phyloP scores from a whole-genome alignment of 73 alveolate species.

The Paramecium octaurelia region DNA sequence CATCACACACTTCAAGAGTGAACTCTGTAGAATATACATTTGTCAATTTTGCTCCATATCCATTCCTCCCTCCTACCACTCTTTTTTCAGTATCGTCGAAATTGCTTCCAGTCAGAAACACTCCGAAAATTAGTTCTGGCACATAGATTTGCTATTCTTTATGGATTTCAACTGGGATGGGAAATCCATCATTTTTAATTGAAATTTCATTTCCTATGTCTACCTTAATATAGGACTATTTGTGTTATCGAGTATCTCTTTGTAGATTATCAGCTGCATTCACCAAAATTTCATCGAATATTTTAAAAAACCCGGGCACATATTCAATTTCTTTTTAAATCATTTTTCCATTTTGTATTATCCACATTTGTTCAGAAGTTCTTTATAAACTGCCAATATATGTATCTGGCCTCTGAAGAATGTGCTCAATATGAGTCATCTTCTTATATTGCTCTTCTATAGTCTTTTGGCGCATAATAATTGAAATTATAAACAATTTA shows the following conservation, averaged over 20 bases:
- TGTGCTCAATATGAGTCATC: constrained; percentile 91
- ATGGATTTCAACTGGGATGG: constrained; percentile 93
- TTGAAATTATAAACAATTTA: not conserved
- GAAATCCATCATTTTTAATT: constrained; percentile 94
- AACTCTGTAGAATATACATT: constrained; percentile 94
- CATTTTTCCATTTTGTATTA: constrained; percentile 71
- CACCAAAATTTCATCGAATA: constrained; percentile 97
- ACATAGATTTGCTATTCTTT: constrained; percentile 92
- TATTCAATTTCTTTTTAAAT: constrained; percentile 79
- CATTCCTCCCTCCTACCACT: constrained; percentile 99
- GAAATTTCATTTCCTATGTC: constrained; percentile 75
- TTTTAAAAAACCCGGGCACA: constrained; percentile 96
- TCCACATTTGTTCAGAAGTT: constrained; percentile 84
- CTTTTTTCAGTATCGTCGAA: constrained; percentile 96
- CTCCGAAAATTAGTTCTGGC: constrained; percentile 96
- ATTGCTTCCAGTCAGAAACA: constrained; percentile 96
- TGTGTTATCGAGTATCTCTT: constrained; percentile 74
- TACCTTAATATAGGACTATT: constrained; percentile 87
- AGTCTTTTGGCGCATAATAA: constrained; percentile 55
- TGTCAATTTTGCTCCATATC: constrained; percentile 99
- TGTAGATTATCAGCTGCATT: constrained; percentile 99
- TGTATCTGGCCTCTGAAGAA: constrained; percentile 97
- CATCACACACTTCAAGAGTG: constrained; percentile 93
- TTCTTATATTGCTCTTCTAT: constrained; percentile 90
- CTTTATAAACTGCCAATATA: constrained; percentile 89